Evolutionary conservation across 177 flowering plant genomes (phyloP).

Genomic region (Telopea speciosissima): DNA sequence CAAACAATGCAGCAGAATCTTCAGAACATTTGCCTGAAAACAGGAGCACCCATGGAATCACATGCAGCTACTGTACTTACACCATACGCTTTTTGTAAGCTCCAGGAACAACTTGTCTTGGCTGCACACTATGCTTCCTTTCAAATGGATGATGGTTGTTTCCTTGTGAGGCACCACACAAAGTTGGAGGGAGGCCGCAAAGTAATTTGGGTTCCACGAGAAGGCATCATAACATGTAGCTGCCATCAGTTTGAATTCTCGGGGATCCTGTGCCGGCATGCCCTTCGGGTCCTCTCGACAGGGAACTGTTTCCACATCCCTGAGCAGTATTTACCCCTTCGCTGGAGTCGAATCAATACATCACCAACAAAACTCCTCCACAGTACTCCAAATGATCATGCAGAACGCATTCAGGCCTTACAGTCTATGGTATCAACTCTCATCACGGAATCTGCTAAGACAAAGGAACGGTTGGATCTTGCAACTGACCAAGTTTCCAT

Average conservation of each 20-base stretch:
- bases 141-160: constrained; percentile 59
- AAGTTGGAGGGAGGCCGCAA: constrained; percentile 77
- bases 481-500: constrained; percentile 62
- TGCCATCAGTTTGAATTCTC: constrained; percentile 88
- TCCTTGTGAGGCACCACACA: constrained; percentile 80
- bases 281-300: constrained; percentile 80
- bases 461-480: constrained; percentile 69
- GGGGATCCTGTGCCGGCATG: constrained; percentile 86
- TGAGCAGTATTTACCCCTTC: constrained; percentile 65
- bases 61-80: constrained; percentile 87
- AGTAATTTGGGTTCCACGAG: constrained; percentile 71
- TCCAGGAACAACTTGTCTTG: constrained; percentile 84
- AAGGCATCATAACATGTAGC: constrained; percentile 72
- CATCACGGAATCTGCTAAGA: constrained; percentile 66
- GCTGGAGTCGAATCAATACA: constrained; percentile 67
- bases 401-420: constrained; percentile 58
- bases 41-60: constrained; percentile 95
- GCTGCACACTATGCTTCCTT: constrained; percentile 92
- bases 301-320: constrained; percentile 91
- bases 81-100: constrained; percentile 83
- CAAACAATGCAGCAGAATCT: constrained; percentile 94
- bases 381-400: constrained; percentile 34
- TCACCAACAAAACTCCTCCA: constrained; percentile 35
- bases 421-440: constrained; percentile 69
- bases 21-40: constrained; percentile 81